phyloP scores from a whole-genome alignment of 345 rosid species.

The Citrus medica region DNA sequence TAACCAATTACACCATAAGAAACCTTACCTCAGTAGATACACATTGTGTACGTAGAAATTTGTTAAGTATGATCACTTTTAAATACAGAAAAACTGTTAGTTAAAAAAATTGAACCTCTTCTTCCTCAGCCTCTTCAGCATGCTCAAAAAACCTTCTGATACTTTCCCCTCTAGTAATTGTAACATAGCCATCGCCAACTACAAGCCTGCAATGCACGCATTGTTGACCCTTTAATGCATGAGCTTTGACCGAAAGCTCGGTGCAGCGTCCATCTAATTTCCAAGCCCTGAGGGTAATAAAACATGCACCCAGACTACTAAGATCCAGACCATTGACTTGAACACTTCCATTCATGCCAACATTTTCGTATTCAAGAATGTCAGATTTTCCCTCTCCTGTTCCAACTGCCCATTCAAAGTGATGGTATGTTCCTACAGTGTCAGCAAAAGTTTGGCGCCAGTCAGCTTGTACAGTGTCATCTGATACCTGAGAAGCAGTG shows the following conservation, averaged over 20 bases:
- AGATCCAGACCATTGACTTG: constrained; percentile 70
- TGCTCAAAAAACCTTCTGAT: constrained; percentile 86
- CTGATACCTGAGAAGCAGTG: constrained; percentile 56
- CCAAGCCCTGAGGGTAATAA: constrained; percentile 84
- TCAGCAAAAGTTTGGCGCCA: constrained; percentile 81
- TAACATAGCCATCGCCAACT: constrained; percentile 90
- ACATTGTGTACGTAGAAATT: neutral
- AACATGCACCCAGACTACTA: constrained; percentile 57
- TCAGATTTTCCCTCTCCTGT: constrained; percentile 86
- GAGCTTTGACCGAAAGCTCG: constrained; percentile 87
- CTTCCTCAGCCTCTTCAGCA: constrained; percentile 97
- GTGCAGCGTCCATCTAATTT: constrained; percentile 76
- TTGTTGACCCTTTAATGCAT: constrained; percentile 72
- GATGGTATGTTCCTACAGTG: constrained; percentile 66
- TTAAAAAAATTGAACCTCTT: constrained; percentile 54
- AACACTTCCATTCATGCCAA: constrained; percentile 66
- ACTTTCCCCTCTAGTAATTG: constrained; percentile 80
- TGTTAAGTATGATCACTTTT: neutral
- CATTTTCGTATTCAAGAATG: constrained; percentile 76
- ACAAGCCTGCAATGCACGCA: constrained; percentile 91
- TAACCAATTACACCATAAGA: neutral
- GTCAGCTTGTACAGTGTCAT: constrained; percentile 74
- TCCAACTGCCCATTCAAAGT: constrained; percentile 97
- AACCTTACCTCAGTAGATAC: neutral
- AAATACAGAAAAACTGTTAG: neutral